These are phyloP conservation scores for Diaporthe caulivora DNA, from an alignment of 2,329 filamentous ascomycete species.

Conservation along the genomic window DNA sequence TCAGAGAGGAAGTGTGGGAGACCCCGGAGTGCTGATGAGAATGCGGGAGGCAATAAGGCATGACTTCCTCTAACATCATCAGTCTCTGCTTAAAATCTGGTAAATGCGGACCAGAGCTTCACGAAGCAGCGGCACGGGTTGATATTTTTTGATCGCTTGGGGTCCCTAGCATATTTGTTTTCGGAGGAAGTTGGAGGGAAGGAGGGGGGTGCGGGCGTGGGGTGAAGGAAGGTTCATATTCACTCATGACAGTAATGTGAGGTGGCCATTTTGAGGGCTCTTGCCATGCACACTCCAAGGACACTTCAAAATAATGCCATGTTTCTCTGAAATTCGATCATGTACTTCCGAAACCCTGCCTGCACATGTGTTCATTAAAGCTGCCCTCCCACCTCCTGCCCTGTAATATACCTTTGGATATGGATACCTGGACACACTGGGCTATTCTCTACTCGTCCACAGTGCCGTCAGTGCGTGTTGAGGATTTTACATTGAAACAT, in stretches of 20 bases:
- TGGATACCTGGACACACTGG: neutral
- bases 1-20: neutral
- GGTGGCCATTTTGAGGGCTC: neutral
- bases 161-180: neutral
- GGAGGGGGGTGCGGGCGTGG: neutral
- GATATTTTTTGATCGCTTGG: neutral
- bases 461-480: neutral
- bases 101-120: neutral
- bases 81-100: neutral
- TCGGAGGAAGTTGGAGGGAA: neutral
- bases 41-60: neutral
- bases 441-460: too few species aligned
- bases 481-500: neutral
- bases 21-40: neutral
- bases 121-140: neutral
- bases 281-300: neutral
- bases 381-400: neutral
- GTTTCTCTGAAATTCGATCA: neutral
- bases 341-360: neutral
- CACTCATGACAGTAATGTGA: neutral
- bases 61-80: neutral
- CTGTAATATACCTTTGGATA: neutral
- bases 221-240: neutral
- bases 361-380: neutral
- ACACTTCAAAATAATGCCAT: neutral